A percentile compares a stretch with the other conserved stretches of the same genome.
phyloP scores from a whole-genome alignment of 257 asterid genomes.

The Paraleonurus japonicus region DNA sequence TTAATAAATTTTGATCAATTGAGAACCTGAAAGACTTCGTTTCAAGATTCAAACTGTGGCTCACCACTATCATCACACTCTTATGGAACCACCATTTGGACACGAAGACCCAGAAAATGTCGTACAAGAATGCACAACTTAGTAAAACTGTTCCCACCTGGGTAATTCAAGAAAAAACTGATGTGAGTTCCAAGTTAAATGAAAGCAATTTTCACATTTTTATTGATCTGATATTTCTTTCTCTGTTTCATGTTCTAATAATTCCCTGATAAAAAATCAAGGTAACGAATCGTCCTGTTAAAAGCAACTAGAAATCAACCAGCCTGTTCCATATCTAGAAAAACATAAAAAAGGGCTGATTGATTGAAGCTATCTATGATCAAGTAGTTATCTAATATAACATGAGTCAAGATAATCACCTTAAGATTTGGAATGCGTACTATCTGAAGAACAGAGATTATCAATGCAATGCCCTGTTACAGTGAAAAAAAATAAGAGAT shows the following conservation, averaged over 20 bases:
- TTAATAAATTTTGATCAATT: background rate
- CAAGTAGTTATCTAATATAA: background rate
- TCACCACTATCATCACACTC: conserved; percentile 95
- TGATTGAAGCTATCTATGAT: background rate
- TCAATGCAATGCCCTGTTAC: conserved; percentile 87
- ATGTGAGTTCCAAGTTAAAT: background rate
- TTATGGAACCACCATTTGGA: conserved; percentile 76
- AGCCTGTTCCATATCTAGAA: background rate
- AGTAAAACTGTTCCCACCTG: conserved; percentile 90
- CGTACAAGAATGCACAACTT: conserved; percentile 80
- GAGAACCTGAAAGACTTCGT: background rate
- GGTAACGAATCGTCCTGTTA: background rate
- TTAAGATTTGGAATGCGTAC: conserved; percentile 87
- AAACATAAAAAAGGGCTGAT: background rate
- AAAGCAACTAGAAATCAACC: background rate
- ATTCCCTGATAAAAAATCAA: too few relatives aligned
- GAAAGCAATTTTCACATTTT: background rate
- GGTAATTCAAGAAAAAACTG: conserved; percentile 26
- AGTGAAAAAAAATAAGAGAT: conserved; percentile 13
- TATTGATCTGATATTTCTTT: background rate
- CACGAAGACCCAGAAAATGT: conserved; percentile 87
- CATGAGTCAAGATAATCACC: conserved; percentile 35
- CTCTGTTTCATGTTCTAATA: background rate
- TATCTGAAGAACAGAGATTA: conserved; percentile 86
- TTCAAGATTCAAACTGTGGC: conserved; percentile 27